Evolutionary conservation across 371 early-diverging fungal species (phyloP).

Genomic region (Thermomucor indicae-seudaticae): DNA sequence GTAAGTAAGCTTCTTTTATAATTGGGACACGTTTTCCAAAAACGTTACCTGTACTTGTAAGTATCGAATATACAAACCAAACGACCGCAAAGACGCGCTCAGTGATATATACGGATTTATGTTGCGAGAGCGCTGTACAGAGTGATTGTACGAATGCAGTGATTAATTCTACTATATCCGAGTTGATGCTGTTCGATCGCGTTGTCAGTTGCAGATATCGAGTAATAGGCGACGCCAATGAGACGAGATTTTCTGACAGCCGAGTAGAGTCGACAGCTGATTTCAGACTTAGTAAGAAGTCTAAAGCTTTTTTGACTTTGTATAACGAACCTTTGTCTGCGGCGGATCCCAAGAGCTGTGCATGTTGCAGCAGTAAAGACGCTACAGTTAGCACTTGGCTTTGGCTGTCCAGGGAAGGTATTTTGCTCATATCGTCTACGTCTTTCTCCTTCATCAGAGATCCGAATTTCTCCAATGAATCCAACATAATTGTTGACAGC

Average conservation of each 20-base stretch:
- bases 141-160: constrained; percentile 31
- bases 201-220: constrained; percentile 14
- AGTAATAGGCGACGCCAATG: constrained; percentile 16
- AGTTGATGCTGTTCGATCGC: background rate
- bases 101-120: constrained; percentile 20
- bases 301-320: no score
- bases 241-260: constrained; percentile 7
- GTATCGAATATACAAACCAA: constrained; percentile 28
- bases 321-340: constrained; percentile 21
- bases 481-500: no score
- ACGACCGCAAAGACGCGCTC: constrained; percentile 23
- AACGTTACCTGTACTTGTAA: constrained; percentile 4
- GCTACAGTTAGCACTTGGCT: constrained; percentile 17
- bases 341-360: constrained; percentile 9
- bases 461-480: constrained; percentile 2
- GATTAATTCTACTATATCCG: constrained; percentile 10
- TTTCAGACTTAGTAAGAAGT: no score
- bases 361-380: constrained; percentile 24
- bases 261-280: no score
- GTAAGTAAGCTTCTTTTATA: background rate
- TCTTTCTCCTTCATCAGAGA: no score
- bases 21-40: background rate
- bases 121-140: constrained; percentile 22
- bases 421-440: no score
- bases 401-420: no score